phyloP scores from a whole-genome alignment of 139 green algal species.

The Chlorella vulgaris region DNA sequence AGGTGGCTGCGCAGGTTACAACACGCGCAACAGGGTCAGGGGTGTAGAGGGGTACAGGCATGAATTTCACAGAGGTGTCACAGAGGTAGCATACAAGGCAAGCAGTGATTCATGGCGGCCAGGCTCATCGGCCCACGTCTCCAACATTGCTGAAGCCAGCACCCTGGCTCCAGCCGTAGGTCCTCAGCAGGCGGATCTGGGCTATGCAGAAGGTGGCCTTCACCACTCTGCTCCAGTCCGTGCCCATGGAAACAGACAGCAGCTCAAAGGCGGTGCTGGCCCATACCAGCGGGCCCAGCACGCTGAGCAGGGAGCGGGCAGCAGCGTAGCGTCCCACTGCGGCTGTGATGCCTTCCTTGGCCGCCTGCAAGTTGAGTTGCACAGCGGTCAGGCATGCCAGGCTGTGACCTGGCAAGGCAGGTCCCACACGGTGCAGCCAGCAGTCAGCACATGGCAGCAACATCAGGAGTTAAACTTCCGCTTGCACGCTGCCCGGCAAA shows the following conservation, averaged over 20 bases:
- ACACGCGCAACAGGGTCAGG: too few relatives aligned
- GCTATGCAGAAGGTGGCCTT: conserved; percentile 77
- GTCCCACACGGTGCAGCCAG: too few relatives aligned
- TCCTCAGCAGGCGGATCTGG: conserved; percentile 69
- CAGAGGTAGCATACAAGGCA: too few relatives aligned
- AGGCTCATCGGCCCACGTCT: too few relatives aligned
- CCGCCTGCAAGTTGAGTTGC: conserved; percentile 42
- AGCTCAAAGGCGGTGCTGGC: conserved; percentile 79
- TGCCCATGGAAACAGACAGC: conserved; percentile 71
- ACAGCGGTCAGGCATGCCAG: not conserved
- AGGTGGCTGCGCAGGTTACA: too few relatives aligned
- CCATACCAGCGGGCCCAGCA: conserved; percentile 83
- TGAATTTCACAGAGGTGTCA: too few relatives aligned
- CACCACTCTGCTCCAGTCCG: conserved; percentile 78
- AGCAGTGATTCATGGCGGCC: too few relatives aligned
- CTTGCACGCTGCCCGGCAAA: too few relatives aligned
- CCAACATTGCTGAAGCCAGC: not conserved
- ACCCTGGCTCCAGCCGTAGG: conserved; percentile 37
- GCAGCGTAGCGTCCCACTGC: conserved; percentile 68
- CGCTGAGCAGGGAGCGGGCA: conserved; percentile 59
- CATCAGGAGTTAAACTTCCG: not conserved
- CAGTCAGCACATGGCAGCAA: too few relatives aligned
- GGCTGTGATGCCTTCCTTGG: conserved; percentile 56
- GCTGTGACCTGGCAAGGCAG: too few relatives aligned
- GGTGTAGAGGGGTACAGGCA: too few relatives aligned